Conservation (phyloP, 2,329 filamentous ascomycete species). For the Trichophyton mentagrophytes region DNA sequence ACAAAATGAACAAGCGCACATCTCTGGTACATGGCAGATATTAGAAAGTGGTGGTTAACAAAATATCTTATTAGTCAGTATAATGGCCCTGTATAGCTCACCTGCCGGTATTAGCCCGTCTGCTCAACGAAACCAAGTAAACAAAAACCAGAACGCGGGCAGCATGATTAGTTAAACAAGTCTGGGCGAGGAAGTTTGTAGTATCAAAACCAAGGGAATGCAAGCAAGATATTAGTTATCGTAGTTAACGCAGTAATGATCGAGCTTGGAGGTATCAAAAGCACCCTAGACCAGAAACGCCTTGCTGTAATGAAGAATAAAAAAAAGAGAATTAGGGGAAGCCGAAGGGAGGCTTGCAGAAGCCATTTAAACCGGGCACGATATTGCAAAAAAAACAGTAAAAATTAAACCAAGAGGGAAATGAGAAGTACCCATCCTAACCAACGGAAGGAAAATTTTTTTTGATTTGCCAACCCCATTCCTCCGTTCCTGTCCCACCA, state of each 20-base stretch:
- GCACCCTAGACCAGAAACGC: neutral
- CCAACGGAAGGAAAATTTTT: neutral
- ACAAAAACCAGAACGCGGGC: neutral
- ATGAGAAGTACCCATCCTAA: neutral
- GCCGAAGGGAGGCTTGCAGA: neutral
- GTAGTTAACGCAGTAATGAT: neutral
- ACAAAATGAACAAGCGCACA: neutral
- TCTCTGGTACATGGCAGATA: neutral
- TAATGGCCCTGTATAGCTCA: no score
- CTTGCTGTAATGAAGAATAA: neutral
- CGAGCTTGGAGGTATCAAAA: neutral
- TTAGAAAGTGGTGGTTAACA: neutral
- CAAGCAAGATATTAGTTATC: neutral
- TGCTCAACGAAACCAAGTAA: no score
- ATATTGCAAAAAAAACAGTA: neutral
- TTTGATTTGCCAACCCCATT: neutral
- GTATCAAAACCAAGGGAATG: neutral
- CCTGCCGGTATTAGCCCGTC: no score
- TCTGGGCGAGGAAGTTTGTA: no score
- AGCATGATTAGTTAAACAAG: neutral
- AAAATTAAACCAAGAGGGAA: neutral
- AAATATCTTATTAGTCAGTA: no score
- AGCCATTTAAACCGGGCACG: no score
- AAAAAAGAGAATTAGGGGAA: neutral
- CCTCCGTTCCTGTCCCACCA: neutral